Conservation (phyloP, 495 filamentous ascomycete genomes). For the Penicillium ucsense region DNA sequence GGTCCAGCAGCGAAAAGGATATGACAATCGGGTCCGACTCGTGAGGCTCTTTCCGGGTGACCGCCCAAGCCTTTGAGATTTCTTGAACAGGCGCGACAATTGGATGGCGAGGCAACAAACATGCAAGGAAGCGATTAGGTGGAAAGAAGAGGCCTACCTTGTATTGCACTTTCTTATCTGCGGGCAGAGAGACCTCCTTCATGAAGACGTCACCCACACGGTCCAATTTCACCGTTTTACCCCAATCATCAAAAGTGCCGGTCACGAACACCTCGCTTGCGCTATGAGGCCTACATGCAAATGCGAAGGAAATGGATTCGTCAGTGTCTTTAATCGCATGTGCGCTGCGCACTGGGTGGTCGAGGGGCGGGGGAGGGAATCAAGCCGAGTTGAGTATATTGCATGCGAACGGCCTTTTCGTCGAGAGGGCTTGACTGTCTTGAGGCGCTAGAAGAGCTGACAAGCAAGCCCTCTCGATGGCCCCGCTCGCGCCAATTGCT, state of each 20-base stretch:
- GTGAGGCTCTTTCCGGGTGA: slow-evolving; percentile 4
- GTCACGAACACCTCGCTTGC: slow-evolving; percentile 88
- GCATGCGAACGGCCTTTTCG: background rate
- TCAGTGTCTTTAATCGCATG: slow-evolving; percentile 18
- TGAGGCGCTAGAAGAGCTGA: slow-evolving; percentile 2
- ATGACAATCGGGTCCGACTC: background rate
- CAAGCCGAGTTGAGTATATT: slow-evolving; percentile 1
- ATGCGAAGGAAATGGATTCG: slow-evolving; percentile 18
- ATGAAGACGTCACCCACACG: slow-evolving; percentile 59
- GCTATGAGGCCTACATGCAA: slow-evolving; percentile 52
- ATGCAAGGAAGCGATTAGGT: slow-evolving; percentile 1
- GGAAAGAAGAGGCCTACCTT: slow-evolving; percentile 50
- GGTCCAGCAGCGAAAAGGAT: too few relatives aligned
- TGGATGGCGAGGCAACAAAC: background rate
- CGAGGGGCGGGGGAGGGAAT: slow-evolving; percentile 4
- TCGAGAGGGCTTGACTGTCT: background rate
- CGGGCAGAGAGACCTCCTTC: slow-evolving; percentile 66
- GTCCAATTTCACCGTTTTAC: slow-evolving; percentile 69
- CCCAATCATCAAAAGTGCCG: slow-evolving; percentile 93
- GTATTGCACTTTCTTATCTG: slow-evolving; percentile 62
- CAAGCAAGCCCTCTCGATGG: background rate
- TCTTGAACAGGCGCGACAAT: background rate
- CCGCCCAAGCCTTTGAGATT: slow-evolving; percentile 8
- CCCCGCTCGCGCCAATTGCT: background rate
- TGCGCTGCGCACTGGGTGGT: background rate